These are phyloP conservation scores for Corynespora cassiicola DNA, from an alignment of 2,329 filamentous ascomycete species.

Conservation along the genomic window DNA sequence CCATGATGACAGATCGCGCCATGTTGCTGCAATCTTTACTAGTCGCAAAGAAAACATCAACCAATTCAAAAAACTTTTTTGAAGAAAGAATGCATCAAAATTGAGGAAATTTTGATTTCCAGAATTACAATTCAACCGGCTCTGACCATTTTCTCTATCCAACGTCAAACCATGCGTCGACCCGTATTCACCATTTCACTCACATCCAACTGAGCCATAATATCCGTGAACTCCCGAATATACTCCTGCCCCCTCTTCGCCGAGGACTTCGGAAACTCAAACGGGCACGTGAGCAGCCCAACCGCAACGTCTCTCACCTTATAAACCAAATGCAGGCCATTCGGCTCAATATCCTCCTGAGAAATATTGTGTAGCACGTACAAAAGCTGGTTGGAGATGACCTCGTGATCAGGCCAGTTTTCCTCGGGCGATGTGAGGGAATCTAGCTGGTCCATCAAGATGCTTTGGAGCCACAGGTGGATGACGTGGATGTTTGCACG, in stretches of 20 bases:
- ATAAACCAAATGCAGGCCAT: conserved; percentile 9
- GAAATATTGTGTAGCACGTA: not conserved
- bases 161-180: too few relatives aligned
- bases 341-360: not conserved
- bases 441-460: conserved; percentile 9
- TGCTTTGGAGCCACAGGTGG: conserved; percentile 10
- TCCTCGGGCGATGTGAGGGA: conserved; percentile 3
- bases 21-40: too few relatives aligned
- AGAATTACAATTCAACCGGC: not conserved
- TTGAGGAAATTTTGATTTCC: too few relatives aligned
- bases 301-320: conserved; percentile 11
- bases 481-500: conserved; percentile 13
- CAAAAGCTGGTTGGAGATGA: conserved; percentile 2
- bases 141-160: not conserved
- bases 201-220: not conserved
- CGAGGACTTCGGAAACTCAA: not conserved
- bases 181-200: not conserved
- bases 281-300: conserved; percentile 9
- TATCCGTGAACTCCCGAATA: conserved; percentile 1
- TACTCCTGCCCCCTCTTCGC: conserved; percentile 1
- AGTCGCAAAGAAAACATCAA: too few relatives aligned
- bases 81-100: too few relatives aligned
- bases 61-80: too few relatives aligned
- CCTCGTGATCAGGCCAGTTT: conserved; percentile 2
- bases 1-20: too few relatives aligned